Base-by-base conservation (phyloP, 2,329 filamentous ascomycete genomes). In the Colletotrichum sp. region DNA sequence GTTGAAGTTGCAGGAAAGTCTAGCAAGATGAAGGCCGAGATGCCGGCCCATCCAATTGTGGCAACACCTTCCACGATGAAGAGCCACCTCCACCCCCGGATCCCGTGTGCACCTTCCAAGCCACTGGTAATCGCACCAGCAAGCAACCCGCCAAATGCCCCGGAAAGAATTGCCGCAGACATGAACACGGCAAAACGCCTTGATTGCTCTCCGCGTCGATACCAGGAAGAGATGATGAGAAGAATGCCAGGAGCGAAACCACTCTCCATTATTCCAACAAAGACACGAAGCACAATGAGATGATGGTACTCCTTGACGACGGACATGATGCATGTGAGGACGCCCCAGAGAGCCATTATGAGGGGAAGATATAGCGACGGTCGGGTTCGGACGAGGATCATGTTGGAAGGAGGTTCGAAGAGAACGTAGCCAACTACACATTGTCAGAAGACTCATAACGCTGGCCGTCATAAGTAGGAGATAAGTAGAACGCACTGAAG, bases 181-280 rank as follows among this genome's bases (percentile, higher is more conserved):
- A 95, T 95, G 86, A 94, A 95, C n/a, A 94, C 91, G 6, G 93
- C 93, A 39, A 83, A 84, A 30, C 83, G 81, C 67, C 79, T 82
- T 16, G 77, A 79, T 77, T 83, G 81, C 68, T 84, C 83, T 4
- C 77, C 77, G n/a, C 79, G 78, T 72, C 83, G 83, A 72, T 95
- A 95, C 93, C 93, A 95, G 76, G 91, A 93, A 0, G 90, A 92
- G 0, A 95, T 86, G 76, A 94, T 92, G 83, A 89, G 72, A 80
- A 90, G 77, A 82, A 94, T 89, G 7, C 91, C 91, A 0, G 90
- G 91, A 70, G 90, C 91, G 1, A 93, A 86, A 3, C 91, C 92
- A 8, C 91, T 84, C 81, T 94, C 92, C 5, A 87, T 88, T 36
- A 92, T 80, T 59, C 92, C 92, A 9, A 93, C 83, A 32, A 83